phyloP scores from a whole-genome alignment of 2,329 filamentous ascomycete species.

The Fusarium penzigii region DNA sequence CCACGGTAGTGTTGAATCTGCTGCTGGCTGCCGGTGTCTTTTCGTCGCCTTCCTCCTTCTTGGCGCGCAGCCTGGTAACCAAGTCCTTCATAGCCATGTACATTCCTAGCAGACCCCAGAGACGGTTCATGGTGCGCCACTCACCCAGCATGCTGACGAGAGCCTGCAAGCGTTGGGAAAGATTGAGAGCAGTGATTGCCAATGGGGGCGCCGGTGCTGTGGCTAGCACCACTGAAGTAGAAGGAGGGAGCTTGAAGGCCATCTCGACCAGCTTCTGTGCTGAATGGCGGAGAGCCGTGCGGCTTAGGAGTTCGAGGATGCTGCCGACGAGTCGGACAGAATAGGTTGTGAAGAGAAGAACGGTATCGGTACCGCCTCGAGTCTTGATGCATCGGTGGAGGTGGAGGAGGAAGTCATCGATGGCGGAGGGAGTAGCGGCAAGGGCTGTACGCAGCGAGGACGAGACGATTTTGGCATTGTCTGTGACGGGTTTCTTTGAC shows the following conservation, averaged over 20 bases:
- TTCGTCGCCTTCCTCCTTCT: constrained; percentile 40
- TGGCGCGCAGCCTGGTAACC: constrained; percentile 29
- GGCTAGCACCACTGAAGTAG: constrained; percentile 48
- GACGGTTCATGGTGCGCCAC: constrained; percentile 68
- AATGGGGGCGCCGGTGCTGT: constrained; percentile 39
- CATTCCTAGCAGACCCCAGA: constrained; percentile 77
- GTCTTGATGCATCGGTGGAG: constrained; percentile 66
- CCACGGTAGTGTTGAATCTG: constrained; percentile 50
- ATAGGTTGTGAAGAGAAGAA: constrained; percentile 71
- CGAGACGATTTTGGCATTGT: neutral
- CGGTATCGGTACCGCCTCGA: constrained; percentile 67
- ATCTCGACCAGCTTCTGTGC: constrained; percentile 55
- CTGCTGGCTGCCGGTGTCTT: constrained; percentile 31
- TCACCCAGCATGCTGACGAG: constrained; percentile 70
- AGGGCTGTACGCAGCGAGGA: constrained; percentile 14
- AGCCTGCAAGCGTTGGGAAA: constrained; percentile 56
- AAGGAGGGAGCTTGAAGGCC: constrained; percentile 52
- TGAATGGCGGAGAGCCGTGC: constrained; percentile 57
- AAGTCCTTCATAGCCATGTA: constrained; percentile 65
- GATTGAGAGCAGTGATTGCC: constrained; percentile 47
- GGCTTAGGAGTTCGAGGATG: constrained; percentile 52
- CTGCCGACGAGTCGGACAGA: constrained; percentile 56
- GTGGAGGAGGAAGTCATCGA: constrained; percentile 56
- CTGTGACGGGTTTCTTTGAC: no score
- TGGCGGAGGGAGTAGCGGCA: constrained; percentile 21